Conservation (phyloP, 2,329 filamentous ascomycete species). For the Calycina herbarum region DNA sequence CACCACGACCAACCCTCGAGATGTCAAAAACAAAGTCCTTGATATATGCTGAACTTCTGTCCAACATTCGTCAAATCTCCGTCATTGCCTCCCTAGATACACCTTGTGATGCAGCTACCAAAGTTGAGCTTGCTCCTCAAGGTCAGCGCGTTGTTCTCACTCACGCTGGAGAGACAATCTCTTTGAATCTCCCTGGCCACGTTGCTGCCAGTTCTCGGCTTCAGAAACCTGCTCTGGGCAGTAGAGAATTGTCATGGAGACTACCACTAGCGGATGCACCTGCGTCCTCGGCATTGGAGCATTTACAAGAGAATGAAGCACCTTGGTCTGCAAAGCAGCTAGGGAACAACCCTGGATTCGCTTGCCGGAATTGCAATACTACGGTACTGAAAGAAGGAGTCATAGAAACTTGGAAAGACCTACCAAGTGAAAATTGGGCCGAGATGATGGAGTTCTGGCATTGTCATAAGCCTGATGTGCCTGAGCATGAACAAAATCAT, state of each 20-base stretch:
- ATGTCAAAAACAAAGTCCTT: conserved; percentile 18
- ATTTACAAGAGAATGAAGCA: conserved; percentile 26
- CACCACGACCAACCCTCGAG: not conserved
- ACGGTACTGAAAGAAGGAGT: conserved; percentile 41
- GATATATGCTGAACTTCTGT: conserved; percentile 65
- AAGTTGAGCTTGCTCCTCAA: conserved; percentile 44
- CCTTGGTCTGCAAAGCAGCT: conserved; percentile 57
- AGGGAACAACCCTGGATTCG: conserved; percentile 33
- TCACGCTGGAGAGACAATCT: conserved; percentile 46
- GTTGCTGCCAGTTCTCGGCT: conserved; percentile 25
- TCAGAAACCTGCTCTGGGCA: conserved; percentile 30
- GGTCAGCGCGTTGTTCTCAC: conserved; percentile 48
- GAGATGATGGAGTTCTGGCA: conserved; percentile 99
- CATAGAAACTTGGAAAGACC: conserved; percentile 75
- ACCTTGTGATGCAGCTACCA: conserved; percentile 33
- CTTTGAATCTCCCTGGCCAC: conserved; percentile 42
- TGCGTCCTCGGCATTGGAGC: conserved; percentile 19
- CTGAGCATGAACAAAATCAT: conserved; percentile 42
- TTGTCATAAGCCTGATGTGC: conserved; percentile 84
- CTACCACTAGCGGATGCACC: conserved; percentile 43
- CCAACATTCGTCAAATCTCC: conserved; percentile 65
- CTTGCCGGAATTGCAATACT: conserved; percentile 46
- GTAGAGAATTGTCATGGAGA: conserved; percentile 52
- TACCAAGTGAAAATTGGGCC: conserved; percentile 96
- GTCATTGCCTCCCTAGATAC: conserved; percentile 53